Evolutionary conservation across 2,329 filamentous ascomycete species (phyloP), one percentile per base, ranked within the genome.

Genomic region (Penicillium janthinellum): DNA sequence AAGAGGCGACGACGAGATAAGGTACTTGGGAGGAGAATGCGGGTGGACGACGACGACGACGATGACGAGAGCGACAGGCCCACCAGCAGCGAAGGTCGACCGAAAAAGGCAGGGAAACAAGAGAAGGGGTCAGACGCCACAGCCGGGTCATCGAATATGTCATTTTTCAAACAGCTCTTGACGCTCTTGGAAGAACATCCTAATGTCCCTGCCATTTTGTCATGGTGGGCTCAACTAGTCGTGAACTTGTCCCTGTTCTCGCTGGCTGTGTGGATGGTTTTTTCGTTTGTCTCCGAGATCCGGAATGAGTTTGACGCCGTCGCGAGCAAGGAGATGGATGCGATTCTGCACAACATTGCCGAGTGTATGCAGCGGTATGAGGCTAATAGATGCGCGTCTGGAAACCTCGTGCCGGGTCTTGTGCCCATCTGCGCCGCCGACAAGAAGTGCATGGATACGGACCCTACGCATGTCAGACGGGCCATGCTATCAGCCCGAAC

Each of bases 361-460:
- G 80, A 82, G 6, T 99, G 95, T 73, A 84, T 85, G 2, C 84
- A 85, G 41, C 83, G 94, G 64, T 99, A 90, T 75, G 79, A 83
- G 1, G 83, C 87, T 50, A 99, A 99, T 70, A 82, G 83, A 39
- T 99, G 95, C 74, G 84, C 83, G 1, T 85, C 83, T 0, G 82
- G 84, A 2, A 84, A 84, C 17, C 84, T 89, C 14, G 77, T 90
- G 3, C 94, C 93, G 0, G 91, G 90, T 0, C 81, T 98, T 67
- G 85, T 89, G 62, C 78, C 78, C 0, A 79, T 89, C 4, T 99
- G 95, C 74, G 84, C 87, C 37, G 85, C 88, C 62, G 98, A 94
- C 94, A 87, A 89, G 64, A 81, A 86, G 35, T 98, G 95, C 77
- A 96, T 96, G 91, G 87, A 88, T 65, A 86, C 89, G 65, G 91